These are phyloP conservation scores for Aspergillus ibericus DNA, from an alignment of 2,329 filamentous ascomycete genomes.

Conservation along the genomic window DNA sequence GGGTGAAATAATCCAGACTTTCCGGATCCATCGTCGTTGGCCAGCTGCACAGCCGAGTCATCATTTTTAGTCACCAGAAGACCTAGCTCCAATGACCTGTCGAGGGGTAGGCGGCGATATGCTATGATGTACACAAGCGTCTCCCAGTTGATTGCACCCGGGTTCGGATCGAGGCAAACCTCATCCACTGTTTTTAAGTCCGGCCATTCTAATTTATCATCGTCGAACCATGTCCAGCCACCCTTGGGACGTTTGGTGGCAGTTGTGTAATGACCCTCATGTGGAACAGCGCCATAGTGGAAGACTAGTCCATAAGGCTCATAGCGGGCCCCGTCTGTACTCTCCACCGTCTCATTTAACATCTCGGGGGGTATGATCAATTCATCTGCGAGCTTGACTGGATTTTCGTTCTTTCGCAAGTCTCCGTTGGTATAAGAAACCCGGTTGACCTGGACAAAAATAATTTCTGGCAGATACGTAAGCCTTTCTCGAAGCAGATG, in stretches of 20 bases:
- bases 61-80: neutral
- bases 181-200: neutral
- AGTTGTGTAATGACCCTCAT: constrained; percentile 25
- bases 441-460: constrained; percentile 25
- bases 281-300: constrained; percentile 13
- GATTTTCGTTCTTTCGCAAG: neutral
- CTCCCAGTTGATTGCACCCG: neutral
- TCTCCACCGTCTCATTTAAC: constrained; percentile 2
- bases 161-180: neutral
- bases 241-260: constrained; percentile 20
- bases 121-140: constrained; percentile 16
- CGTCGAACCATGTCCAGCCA: constrained; percentile 21
- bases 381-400: constrained; percentile 5
- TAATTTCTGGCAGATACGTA: constrained; percentile 17
- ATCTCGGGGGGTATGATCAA: constrained; percentile 9
- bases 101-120: constrained; percentile 22
- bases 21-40: neutral
- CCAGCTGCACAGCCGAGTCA: neutral
- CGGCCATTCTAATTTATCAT: no score
- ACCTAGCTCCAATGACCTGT: neutral
- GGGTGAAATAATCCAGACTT: neutral
- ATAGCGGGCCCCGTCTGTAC: constrained; percentile 19
- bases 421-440: neutral
- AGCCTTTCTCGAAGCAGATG: constrained; percentile 9
- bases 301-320: constrained; percentile 27